phyloP scores from a whole-genome alignment of 371 early-diverging fungal genomes.

The Haplosporangium sp. region DNA sequence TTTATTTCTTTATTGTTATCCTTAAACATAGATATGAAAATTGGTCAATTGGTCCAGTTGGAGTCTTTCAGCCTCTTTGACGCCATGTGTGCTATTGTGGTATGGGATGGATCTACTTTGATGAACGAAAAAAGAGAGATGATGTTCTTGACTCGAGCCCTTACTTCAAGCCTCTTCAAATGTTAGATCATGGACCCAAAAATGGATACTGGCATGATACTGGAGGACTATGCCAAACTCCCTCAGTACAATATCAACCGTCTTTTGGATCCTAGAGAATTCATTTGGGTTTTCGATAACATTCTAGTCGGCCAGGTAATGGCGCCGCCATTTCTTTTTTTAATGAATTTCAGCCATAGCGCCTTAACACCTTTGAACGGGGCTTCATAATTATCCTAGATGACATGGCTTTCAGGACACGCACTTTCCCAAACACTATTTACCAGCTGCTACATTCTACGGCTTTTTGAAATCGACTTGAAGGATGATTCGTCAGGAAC shows the following conservation, averaged over 20 bases:
- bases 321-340: neutral
- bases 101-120: slow-evolving; percentile 17
- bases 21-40: slow-evolving; percentile 67
- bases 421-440: slow-evolving; percentile 79
- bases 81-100: slow-evolving; percentile 85
- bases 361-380: neutral
- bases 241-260: slow-evolving; percentile 61
- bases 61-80: slow-evolving; percentile 76
- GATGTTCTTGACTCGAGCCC: neutral
- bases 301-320: slow-evolving; percentile 72
- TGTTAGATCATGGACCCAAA: slow-evolving; percentile 83
- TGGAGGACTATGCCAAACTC: slow-evolving; percentile 57
- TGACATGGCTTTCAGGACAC: slow-evolving; percentile 83
- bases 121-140: neutral
- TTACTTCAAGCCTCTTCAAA: neutral
- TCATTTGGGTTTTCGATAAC: slow-evolving; percentile 76
- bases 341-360: neutral
- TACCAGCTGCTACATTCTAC: slow-evolving; percentile 76
- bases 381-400: slow-evolving; percentile 50
- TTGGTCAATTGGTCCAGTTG: slow-evolving; percentile 73
- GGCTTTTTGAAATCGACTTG: slow-evolving; percentile 58
- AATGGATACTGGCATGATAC: slow-evolving; percentile 82
- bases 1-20: neutral
- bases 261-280: slow-evolving; percentile 57
- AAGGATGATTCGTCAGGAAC: slow-evolving; percentile 13